A percentile compares a stretch with the other conserved stretches of the same genome.
phyloP scores from a whole-genome alignment of 2,329 filamentous ascomycete genomes.

The Verticillium zaregamsianum region DNA sequence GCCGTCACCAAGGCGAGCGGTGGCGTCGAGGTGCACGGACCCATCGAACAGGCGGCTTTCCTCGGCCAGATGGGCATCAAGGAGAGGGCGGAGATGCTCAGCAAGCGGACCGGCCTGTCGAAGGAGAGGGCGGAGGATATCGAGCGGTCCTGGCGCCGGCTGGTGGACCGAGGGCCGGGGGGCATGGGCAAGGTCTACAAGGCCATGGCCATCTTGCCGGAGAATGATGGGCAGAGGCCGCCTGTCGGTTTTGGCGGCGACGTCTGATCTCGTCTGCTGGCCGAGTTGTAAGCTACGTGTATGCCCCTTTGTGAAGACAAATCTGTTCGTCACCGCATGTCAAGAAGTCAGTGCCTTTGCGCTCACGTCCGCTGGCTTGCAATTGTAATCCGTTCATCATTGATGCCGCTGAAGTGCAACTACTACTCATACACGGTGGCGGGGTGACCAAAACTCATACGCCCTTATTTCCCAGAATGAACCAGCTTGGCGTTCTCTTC shows the following conservation, averaged over 20 bases:
- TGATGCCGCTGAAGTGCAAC: conserved; percentile 2
- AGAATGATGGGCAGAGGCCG: conserved; percentile 66
- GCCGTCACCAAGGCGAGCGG: conserved; percentile 70
- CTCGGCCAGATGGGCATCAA: conserved; percentile 76
- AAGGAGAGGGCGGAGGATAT: conserved; percentile 55
- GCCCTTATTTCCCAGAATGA: conserved; percentile 33
- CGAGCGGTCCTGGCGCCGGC: conserved; percentile 70
- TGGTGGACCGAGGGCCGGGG: conserved; percentile 76
- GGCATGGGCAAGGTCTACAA: conserved; percentile 98
- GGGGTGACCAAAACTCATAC: neutral
- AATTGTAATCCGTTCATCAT: neutral
- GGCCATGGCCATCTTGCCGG: conserved; percentile 83
- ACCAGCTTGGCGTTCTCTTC: conserved; percentile 58
- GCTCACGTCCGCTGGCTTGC: neutral
- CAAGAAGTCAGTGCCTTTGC: neutral
- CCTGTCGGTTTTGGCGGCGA: conserved; percentile 92
- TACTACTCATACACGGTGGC: conserved; percentile 11
- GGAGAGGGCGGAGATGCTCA: conserved; percentile 68
- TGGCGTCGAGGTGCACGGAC: conserved; percentile 87
- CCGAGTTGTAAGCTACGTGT: neutral
- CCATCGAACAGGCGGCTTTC: conserved; percentile 80
- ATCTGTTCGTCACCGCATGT: neutral
- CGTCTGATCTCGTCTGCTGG: conserved; percentile 22
- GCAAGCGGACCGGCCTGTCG: conserved; percentile 36
- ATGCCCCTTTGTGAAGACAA: neutral